A percentile compares a stretch with the other conserved stretches of the same genome.
Evolutionary conservation across 257 asterid genomes (phyloP).

Genomic region (Linderniella brevidens): DNA sequence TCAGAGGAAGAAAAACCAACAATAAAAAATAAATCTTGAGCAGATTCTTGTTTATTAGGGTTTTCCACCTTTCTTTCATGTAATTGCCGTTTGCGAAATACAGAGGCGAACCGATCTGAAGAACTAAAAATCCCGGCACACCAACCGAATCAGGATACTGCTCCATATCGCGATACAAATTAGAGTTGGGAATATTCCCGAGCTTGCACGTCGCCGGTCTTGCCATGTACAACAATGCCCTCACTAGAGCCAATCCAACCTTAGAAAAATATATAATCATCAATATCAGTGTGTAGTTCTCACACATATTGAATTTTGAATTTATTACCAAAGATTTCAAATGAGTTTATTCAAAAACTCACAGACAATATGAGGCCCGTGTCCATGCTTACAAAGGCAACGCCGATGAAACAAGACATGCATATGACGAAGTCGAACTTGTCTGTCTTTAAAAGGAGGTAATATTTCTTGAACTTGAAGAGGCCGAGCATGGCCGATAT

Average conservation of each 20-base stretch:
- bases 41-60: not conserved
- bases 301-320: not conserved
- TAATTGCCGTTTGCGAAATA: constrained; percentile 60
- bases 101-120: constrained; percentile 74
- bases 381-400: constrained; percentile 80
- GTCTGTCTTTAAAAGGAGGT: constrained; percentile 62
- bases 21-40: too few relatives aligned
- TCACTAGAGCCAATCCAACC: constrained; percentile 52
- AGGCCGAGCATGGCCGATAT: constrained; percentile 85
- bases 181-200: constrained; percentile 32
- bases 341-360: too few relatives aligned
- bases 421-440: constrained; percentile 76
- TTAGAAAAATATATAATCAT: constrained; percentile 1
- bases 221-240: constrained; percentile 58
- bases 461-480: constrained; percentile 44
- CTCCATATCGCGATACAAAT: constrained; percentile 49
- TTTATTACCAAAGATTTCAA: too few relatives aligned
- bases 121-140: constrained; percentile 32
- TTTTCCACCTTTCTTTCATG: constrained; percentile 49
- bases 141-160: constrained; percentile 44
- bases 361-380: constrained; percentile 72
- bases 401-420: constrained; percentile 66
- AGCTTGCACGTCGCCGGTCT: constrained; percentile 77
- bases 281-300: not conserved
- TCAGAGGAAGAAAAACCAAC: not conserved